Base-by-base conservation (phyloP, 2,329 filamentous ascomycete genomes). In the Fusarium denticulatum region DNA sequence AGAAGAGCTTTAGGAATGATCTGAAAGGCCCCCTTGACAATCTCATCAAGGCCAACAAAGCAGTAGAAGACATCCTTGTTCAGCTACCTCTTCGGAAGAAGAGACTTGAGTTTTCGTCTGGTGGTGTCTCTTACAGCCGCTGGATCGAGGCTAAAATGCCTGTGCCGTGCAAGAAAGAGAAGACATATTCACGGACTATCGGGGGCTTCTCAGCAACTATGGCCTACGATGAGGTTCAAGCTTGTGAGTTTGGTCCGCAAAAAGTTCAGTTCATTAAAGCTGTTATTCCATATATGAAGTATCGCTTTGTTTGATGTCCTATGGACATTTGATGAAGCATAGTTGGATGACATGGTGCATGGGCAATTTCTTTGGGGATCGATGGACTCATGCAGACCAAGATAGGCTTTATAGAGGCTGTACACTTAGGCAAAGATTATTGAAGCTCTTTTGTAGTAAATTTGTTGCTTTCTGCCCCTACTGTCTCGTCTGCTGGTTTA, bases 1-100 rank as follows among this genome's bases (percentile, higher is more conserved):
- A 55, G 34, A 55, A 13, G 24, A 55, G 34, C 34, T 40, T 72
- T 28, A 74, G 62, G 53, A 67, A 66, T 14, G 69, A 72, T 9
- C 20, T 75, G 14, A 60, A 43, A 18, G 40, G 60, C 0, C 65
- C 65, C 3, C 46, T 75, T 18, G 57, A 60, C 18, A 69, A 46
- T 26, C 69, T 75, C 15, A 32, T 64, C 47, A 73, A 63, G 45
- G 55, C 61, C 9, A 58, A 69, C 8, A 62, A 75, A 22, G 58
- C 45, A 6, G 47, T 75, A 18, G 60, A 73, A 14, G 16, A 40
- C 3, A 30, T 57, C 2, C 58, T 73, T 2, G 39, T 49, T 30
- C 57, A 75, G 47, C 57, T 74, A 22, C 65, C 53, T 3, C 55
- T 72, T 11, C 50, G 57, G 15, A 67, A 46, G 6, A 67, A 71